Percentiles rank a stretch among this genome's conserved stretches.
Evolutionary conservation across 83 land plant genomes (phyloP).

Genomic region (Picea mariana): DNA sequence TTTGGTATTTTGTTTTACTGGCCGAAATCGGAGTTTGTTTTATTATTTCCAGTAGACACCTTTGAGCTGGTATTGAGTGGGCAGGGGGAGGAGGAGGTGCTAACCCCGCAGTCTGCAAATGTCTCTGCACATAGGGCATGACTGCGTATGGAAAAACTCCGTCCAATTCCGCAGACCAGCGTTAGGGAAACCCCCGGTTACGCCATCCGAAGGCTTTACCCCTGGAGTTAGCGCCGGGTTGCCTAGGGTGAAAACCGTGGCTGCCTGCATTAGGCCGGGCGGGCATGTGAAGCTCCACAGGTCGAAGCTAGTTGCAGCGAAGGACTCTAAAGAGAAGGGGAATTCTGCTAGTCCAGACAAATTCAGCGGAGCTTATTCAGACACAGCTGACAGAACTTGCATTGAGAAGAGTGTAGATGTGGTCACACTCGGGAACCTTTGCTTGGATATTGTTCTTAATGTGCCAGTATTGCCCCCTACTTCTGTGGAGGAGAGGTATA

Average conservation of each 20-base stretch:
- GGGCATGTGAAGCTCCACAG: neutral
- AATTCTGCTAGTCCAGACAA: neutral
- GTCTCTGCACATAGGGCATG: constrained; percentile 9
- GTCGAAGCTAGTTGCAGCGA: neutral
- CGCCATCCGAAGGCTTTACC: too few relatives aligned
- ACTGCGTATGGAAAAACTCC: neutral
- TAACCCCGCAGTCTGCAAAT: neutral
- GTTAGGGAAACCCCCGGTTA: too few relatives aligned
- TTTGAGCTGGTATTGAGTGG: too few relatives aligned
- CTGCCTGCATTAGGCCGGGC: neutral
- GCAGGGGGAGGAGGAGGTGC: too few relatives aligned
- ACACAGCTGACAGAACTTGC: too few relatives aligned
- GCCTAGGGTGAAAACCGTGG: neutral
- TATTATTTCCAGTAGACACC: too few relatives aligned
- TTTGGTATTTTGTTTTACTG: too few relatives aligned
- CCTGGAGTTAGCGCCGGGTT: neutral
- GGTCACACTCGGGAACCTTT: constrained; percentile 81
- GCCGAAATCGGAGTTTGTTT: too few relatives aligned
- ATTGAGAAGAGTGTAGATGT: constrained; percentile 49
- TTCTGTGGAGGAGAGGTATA: constrained; percentile 31
- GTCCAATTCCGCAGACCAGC: neutral
- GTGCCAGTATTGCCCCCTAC: constrained; percentile 66
- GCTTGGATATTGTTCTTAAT: constrained; percentile 83
- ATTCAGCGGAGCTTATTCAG: neutral
- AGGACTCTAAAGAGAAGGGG: neutral